These are phyloP conservation scores for Escovopsis sp. DNA, from an alignment of 2,329 filamentous ascomycete species.

Conservation along the genomic window DNA sequence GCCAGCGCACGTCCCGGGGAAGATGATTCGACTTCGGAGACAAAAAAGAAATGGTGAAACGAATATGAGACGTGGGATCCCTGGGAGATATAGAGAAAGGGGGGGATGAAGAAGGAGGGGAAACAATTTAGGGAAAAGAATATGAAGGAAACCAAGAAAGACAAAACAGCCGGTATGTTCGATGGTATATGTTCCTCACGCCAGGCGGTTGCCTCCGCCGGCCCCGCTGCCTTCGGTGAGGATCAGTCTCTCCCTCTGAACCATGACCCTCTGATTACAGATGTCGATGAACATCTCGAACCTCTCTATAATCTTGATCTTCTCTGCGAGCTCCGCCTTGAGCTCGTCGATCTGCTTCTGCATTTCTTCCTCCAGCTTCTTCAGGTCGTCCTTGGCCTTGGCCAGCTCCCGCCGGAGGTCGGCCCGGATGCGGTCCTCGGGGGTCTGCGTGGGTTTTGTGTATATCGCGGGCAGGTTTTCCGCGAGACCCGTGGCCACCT, in stretches of 20 bases:
- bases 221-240: conserved; percentile 13
- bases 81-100: too few species aligned
- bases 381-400: conserved; percentile 39
- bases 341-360: conserved; percentile 43
- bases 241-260: conserved; percentile 39
- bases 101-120: neutral
- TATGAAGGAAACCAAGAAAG: neutral
- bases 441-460: conserved; percentile 46
- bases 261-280: conserved; percentile 50
- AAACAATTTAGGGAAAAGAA: neutral
- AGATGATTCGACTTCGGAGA: too few species aligned
- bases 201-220: conserved; percentile 11
- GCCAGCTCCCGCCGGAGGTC: conserved; percentile 46
- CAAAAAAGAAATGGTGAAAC: too few species aligned
- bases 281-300: conserved; percentile 59
- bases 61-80: too few species aligned
- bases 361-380: conserved; percentile 38
- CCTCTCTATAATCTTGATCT: conserved; percentile 44
- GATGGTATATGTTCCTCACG: neutral
- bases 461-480: conserved; percentile 50
- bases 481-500: conserved; percentile 42
- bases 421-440: conserved; percentile 47
- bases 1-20: too few species aligned
- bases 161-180: neutral
- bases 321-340: conserved; percentile 44